A percentile compares a stretch with the other conserved stretches of the same genome.
Evolutionary conservation across 2,329 filamentous ascomycete species (phyloP).

Genomic region (Phyllosticta paracitricarpa): DNA sequence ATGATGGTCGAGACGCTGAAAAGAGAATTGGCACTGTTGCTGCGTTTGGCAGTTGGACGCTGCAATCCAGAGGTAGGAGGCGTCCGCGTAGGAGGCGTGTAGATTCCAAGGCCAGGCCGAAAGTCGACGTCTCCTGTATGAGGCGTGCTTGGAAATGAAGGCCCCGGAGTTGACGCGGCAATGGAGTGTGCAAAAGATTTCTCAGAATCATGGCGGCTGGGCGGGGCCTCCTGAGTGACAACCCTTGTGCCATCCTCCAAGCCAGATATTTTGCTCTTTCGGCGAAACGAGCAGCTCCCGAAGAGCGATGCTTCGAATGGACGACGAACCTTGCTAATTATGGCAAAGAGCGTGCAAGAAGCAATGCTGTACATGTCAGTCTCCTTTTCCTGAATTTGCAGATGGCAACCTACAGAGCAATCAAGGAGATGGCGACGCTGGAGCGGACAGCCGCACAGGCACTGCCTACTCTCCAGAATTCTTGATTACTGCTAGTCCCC

Average conservation of each 20-base stretch:
- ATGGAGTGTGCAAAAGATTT: background rate
- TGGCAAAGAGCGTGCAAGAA: conserved; percentile 23
- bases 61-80: conserved; percentile 7
- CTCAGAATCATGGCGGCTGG: background rate
- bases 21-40: background rate
- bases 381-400: background rate
- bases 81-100: background rate
- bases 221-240: background rate
- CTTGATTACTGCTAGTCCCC: conserved; percentile 3
- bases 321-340: conserved; percentile 23
- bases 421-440: conserved; percentile 22
- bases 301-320: conserved; percentile 29
- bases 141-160: conserved; percentile 3
- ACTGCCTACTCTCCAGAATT: conserved; percentile 24
- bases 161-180: conserved; percentile 1
- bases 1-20: conserved; percentile 14
- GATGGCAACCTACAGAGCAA: conserved; percentile 22
- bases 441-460: conserved; percentile 22
- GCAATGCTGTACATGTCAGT: conserved; percentile 17
- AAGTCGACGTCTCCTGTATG: background rate
- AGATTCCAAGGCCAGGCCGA: conserved; percentile 15
- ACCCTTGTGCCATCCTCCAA: conserved; percentile 18
- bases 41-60: background rate
- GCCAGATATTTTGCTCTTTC: conserved; percentile 15
- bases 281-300: conserved; percentile 10